phyloP scores from a whole-genome alignment of 352 stramenopile species.

The Phytophthora pini region DNA sequence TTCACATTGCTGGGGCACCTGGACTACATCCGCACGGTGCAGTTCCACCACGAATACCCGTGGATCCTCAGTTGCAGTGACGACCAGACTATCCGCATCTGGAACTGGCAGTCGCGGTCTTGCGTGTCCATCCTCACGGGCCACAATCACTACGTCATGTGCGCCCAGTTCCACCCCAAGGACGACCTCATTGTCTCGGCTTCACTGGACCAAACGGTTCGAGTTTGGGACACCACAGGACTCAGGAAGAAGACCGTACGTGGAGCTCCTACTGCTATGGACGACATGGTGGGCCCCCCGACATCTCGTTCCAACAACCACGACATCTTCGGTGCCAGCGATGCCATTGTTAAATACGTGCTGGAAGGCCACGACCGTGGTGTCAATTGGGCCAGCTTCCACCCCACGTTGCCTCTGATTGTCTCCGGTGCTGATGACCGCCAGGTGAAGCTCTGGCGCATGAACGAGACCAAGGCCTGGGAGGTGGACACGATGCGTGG shows the following conservation, averaged over 20 bases:
- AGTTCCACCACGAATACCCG: constrained; percentile 99
- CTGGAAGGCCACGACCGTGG: constrained; percentile 99
- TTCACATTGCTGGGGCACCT: constrained; percentile 99
- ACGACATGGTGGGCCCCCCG: constrained; percentile 64
- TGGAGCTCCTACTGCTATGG: constrained; percentile 82
- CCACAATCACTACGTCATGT: constrained; percentile 99
- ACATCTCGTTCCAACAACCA: constrained; percentile 73
- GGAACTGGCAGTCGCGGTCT: constrained; percentile 99
- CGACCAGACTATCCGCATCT: constrained; percentile 99
- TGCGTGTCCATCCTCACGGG: constrained; percentile 99
- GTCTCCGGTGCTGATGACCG: constrained; percentile 99
- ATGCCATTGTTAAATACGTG: constrained; percentile 99
- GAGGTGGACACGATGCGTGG: constrained; percentile 99
- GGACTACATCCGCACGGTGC: constrained; percentile 99
- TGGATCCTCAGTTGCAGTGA: constrained; percentile 98
- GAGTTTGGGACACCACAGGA: constrained; percentile 99
- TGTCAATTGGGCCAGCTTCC: constrained; percentile 99
- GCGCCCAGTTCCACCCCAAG: constrained; percentile 99
- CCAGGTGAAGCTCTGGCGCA: constrained; percentile 99
- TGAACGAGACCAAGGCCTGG: constrained; percentile 99
- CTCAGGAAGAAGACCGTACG: constrained; percentile 98
- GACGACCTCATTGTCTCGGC: constrained; percentile 99
- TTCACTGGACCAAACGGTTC: constrained; percentile 98
- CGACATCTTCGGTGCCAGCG: constrained; percentile 99
- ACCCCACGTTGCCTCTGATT: constrained; percentile 98